phyloP scores from a whole-genome alignment of 495 filamentous ascomycete species.

The Penicillium paradoxum region DNA sequence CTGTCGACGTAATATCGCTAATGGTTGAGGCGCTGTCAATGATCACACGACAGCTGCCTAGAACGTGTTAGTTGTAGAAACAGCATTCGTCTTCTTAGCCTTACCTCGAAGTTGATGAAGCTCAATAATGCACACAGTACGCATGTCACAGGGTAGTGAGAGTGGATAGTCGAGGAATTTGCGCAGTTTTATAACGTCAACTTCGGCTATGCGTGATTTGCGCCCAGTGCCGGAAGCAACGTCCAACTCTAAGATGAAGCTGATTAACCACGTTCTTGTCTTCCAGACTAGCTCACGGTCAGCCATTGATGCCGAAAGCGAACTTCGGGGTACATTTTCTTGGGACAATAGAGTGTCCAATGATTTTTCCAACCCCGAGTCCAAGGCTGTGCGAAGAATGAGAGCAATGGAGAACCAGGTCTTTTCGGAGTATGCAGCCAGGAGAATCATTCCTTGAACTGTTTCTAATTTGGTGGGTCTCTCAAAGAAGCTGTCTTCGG shows the following conservation, averaged over 20 bases:
- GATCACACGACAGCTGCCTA: conserved; percentile 30
- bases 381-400: conserved; percentile 39
- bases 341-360: conserved; percentile 36
- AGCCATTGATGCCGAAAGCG: conserved; percentile 36
- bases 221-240: conserved; percentile 41
- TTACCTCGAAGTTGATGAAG: conserved; percentile 39
- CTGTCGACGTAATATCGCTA: conserved; percentile 26
- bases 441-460: conserved; percentile 41
- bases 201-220: conserved; percentile 40
- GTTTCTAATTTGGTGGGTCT: conserved; percentile 41
- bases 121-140: conserved; percentile 40
- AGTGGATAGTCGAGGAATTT: conserved; percentile 41
- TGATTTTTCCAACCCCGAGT: conserved; percentile 41
- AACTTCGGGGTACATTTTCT: conserved; percentile 34
- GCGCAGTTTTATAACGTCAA: conserved; percentile 35
- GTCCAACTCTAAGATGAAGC: conserved; percentile 39
- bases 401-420: conserved; percentile 44
- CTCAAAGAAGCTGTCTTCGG: conserved; percentile 43
- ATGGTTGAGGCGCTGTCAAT: conserved; percentile 30
- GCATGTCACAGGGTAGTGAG: conserved; percentile 39
- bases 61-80: not conserved
- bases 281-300: conserved; percentile 42
- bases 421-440: conserved; percentile 43
- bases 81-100: not conserved
- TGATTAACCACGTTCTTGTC: conserved; percentile 40